phyloP scores from a whole-genome alignment of 306 rosid species.

The Inga oerstediana region DNA sequence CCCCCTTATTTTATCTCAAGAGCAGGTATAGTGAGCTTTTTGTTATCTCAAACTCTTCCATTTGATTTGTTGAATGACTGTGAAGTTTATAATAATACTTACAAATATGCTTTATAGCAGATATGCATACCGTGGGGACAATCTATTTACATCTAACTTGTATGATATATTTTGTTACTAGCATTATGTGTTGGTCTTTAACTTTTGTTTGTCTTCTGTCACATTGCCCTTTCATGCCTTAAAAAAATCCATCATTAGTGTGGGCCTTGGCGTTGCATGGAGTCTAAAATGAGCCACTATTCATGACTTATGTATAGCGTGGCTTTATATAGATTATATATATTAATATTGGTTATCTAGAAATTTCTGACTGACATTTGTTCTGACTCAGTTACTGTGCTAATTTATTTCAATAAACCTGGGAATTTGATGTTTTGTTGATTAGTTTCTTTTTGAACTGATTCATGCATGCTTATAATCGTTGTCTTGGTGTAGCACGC shows the following conservation, averaged over 20 bases:
- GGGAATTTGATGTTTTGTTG: background rate
- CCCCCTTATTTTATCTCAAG: conserved; percentile 99
- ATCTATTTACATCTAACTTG: conserved; percentile 2
- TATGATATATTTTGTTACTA: background rate
- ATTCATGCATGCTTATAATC: conserved; percentile 36
- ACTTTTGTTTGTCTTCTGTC: background rate
- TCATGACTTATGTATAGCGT: background rate
- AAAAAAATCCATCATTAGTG: no score
- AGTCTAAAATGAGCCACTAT: background rate
- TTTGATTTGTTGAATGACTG: conserved; percentile 8
- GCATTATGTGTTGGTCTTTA: background rate
- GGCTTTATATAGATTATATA: background rate
- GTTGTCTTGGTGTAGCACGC: conserved; percentile 58
- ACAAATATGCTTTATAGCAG: background rate
- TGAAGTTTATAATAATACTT: background rate
- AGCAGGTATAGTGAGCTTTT: conserved; percentile 63
- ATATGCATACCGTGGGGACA: background rate
- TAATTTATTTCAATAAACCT: background rate
- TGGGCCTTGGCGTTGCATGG: background rate
- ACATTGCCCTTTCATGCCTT: background rate
- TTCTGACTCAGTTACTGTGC: background rate
- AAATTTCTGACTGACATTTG: conserved; percentile 9
- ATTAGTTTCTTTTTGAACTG: conserved; percentile 19
- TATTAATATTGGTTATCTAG: background rate
- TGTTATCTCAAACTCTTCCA: conserved; percentile 7